Evolutionary conservation across 768 basidiomycete genomes (phyloP).

Genomic region (Xanthoconium stramineum): DNA sequence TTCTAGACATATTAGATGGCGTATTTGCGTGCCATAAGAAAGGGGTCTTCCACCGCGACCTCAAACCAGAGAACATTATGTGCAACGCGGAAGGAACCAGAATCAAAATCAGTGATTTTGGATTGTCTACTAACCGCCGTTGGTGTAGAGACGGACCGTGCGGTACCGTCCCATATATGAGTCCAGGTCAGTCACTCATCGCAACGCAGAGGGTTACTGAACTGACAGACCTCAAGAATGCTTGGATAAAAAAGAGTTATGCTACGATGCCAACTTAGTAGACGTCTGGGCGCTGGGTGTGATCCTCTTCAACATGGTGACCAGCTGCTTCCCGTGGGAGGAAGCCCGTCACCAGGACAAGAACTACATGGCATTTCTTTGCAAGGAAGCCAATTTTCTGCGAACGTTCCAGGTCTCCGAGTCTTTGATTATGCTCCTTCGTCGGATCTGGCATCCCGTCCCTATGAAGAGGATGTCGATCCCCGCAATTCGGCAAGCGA

Average conservation of each 20-base stretch:
- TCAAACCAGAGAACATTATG: slow-evolving; percentile 84
- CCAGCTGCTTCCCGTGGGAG: slow-evolving; percentile 37
- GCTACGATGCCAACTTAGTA: slow-evolving; percentile 21
- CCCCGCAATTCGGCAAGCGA: slow-evolving; percentile 15
- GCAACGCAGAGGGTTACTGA: neutral
- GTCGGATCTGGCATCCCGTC: slow-evolving; percentile 14
- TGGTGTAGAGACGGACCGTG: slow-evolving; percentile 51
- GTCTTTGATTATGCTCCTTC: slow-evolving; percentile 3
- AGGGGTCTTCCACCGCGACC: slow-evolving; percentile 78
- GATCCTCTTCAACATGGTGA: slow-evolving; percentile 82
- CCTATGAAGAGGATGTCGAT: slow-evolving; percentile 15
- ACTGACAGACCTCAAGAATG: slow-evolving; percentile 45
- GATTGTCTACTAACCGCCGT: slow-evolving; percentile 50
- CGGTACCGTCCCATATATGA: slow-evolving; percentile 65
- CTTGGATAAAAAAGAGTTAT: slow-evolving; percentile 38
- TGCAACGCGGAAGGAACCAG: slow-evolving; percentile 50
- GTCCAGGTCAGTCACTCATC: slow-evolving; percentile 55
- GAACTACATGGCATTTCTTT: slow-evolving; percentile 2
- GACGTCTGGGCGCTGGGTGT: slow-evolving; percentile 77
- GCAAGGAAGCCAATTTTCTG: neutral
- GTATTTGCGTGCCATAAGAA: slow-evolving; percentile 69
- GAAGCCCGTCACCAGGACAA: slow-evolving; percentile 3
- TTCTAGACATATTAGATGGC: slow-evolving; percentile 75
- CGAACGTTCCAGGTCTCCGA: slow-evolving; percentile 9
- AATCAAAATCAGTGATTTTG: slow-evolving; percentile 76